These are phyloP conservation scores for Saturnispora gosingensis DNA, from an alignment of 805 yeast species.

Conservation along the genomic window DNA sequence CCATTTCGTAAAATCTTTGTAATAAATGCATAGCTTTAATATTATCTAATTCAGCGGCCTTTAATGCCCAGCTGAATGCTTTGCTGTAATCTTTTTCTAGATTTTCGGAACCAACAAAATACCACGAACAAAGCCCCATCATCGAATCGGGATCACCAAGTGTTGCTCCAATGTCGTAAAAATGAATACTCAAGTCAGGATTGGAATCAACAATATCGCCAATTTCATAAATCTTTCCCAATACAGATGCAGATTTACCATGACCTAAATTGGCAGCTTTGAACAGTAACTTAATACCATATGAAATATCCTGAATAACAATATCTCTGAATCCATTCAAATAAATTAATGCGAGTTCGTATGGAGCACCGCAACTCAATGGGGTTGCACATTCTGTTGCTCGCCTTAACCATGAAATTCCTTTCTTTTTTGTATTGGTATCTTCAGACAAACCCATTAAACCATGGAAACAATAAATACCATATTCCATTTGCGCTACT, in stretches of 20 bases:
- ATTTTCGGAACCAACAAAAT: conserved; percentile 85
- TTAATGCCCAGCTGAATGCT: conserved; percentile 89
- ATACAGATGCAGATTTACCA: conserved; percentile 63
- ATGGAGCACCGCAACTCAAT: conserved; percentile 87
- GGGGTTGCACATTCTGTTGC: conserved; percentile 81
- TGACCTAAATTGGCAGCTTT: conserved; percentile 88
- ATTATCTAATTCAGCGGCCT: conserved; percentile 68
- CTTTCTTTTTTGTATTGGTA: conserved; percentile 66
- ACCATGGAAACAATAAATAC: conserved; percentile 75
- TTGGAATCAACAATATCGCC: conserved; percentile 74
- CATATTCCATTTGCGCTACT: conserved; percentile 93
- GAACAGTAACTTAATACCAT: conserved; percentile 77
- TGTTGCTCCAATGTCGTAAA: conserved; percentile 83
- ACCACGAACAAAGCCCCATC: conserved; percentile 96
- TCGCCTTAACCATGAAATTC: conserved; percentile 86
- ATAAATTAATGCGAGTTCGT: conserved; percentile 78
- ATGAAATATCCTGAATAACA: conserved; percentile 70
- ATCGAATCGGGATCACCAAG: conserved; percentile 84
- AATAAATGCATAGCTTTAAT: conserved; percentile 81
- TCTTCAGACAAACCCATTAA: conserved; percentile 72
- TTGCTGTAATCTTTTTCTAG: conserved; percentile 71
- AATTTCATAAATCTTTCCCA: conserved; percentile 78
- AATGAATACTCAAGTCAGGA: conserved; percentile 78
- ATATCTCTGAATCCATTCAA: conserved; percentile 80
- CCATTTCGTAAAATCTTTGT: conserved; percentile 77